phyloP scores from a whole-genome alignment of 2,329 filamentous ascomycete genomes.

The Apiospora malaysiana region DNA sequence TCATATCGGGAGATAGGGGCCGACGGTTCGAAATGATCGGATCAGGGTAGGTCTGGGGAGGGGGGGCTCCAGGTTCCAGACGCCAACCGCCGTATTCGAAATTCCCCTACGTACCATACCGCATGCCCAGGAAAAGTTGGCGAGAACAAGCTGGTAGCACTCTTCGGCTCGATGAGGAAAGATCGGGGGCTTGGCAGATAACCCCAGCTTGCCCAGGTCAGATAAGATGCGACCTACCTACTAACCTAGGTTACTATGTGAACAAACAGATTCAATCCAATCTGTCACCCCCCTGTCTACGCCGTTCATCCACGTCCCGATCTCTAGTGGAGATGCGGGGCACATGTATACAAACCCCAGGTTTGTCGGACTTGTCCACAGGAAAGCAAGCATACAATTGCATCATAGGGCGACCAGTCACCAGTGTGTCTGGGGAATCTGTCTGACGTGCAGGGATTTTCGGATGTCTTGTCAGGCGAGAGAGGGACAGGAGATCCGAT shows the following conservation, averaged over 20 bases:
- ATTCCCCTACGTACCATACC: background rate
- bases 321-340: conserved; percentile 6
- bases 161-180: background rate
- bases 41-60: background rate
- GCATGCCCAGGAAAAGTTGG: background rate
- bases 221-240: background rate
- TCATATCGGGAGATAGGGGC: background rate
- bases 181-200: conserved; percentile 4
- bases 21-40: background rate
- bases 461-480: background rate
- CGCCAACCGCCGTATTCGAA: background rate
- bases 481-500: background rate
- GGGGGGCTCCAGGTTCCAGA: background rate
- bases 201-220: background rate
- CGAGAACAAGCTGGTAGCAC: background rate
- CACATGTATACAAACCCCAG: background rate
- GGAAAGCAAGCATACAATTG: background rate
- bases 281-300: background rate
- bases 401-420: background rate
- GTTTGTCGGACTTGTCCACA: background rate
- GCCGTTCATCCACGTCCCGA: background rate
- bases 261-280: background rate
- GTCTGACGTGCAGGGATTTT: conserved; percentile 6
- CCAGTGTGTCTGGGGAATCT: background rate
- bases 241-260: no score